phyloP scores from a whole-genome alignment of 805 yeast genomes.

The Candida silvicultrix region DNA sequence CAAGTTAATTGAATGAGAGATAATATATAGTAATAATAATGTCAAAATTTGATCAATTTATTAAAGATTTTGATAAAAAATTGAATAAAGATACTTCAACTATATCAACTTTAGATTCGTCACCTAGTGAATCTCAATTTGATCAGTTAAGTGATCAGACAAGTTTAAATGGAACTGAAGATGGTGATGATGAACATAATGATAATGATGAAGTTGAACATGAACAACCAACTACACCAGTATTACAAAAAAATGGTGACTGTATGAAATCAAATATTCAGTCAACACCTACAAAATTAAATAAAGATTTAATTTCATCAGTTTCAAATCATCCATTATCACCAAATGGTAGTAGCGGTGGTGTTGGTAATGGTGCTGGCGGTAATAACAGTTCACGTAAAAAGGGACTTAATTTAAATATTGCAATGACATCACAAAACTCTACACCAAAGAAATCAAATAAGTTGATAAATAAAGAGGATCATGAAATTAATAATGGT shows the following conservation, averaged over 20 bases:
- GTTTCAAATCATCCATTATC: conserved; percentile 6
- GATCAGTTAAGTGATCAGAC: conserved; percentile 9
- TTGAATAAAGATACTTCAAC: conserved; percentile 31
- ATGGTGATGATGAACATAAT: too few relatives aligned
- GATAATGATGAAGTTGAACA: neutral
- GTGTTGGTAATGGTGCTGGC: conserved; percentile 15
- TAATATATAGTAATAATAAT: too few relatives aligned
- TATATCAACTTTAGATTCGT: conserved; percentile 17
- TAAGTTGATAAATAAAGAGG: too few relatives aligned
- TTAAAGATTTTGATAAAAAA: conserved; percentile 27
- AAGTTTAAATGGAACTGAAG: too few relatives aligned
- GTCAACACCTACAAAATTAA: conserved; percentile 21
- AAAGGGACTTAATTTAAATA: conserved; percentile 19
- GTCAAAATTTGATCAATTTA: conserved; percentile 30
- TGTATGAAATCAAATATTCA: neutral
- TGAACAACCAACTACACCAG: neutral
- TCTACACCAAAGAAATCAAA: neutral
- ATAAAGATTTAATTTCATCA: conserved; percentile 17
- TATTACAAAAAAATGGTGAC: conserved; percentile 1
- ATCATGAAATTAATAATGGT: neutral
- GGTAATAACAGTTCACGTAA: conserved; percentile 4
- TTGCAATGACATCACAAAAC: conserved; percentile 8
- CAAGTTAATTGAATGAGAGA: too few relatives aligned
- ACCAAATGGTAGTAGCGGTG: neutral
- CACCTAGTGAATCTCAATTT: conserved; percentile 17